Conservation (phyloP, 306 rosid genomes). For the Cicer judaicum region DNA sequence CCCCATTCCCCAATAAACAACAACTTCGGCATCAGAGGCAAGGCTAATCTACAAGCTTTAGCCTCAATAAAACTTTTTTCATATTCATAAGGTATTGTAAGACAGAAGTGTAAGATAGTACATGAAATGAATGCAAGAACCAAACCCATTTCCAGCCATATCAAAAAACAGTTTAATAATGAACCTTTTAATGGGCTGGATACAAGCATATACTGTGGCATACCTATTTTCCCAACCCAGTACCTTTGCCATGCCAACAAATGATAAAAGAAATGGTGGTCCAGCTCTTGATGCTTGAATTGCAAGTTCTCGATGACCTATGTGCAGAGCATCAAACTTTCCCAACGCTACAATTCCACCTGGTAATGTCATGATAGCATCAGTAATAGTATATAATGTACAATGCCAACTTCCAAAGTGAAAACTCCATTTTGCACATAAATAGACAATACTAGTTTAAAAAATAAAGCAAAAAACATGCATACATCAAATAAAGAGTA, state of each 20-base stretch:
- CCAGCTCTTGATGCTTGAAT: slow-evolving; percentile 95
- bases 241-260: slow-evolving; percentile 88
- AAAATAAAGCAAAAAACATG: neutral
- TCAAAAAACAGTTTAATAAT: slow-evolving; percentile 7
- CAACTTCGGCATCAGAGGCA: too few relatives aligned
- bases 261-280: slow-evolving; percentile 88
- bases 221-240: slow-evolving; percentile 97
- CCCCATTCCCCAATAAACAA: too few relatives aligned
- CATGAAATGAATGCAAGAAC: neutral
- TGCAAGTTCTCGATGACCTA: slow-evolving; percentile 96
- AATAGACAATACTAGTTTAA: slow-evolving; percentile 10
- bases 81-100: too few relatives aligned
- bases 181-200: slow-evolving; percentile 17
- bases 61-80: too few relatives aligned
- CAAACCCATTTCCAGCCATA: neutral
- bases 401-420: slow-evolving; percentile 5
- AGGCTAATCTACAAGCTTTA: too few relatives aligned
- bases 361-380: slow-evolving; percentile 44
- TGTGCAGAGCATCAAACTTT: slow-evolving; percentile 93
- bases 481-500: neutral
- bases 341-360: slow-evolving; percentile 97
- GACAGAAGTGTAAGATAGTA: too few relatives aligned
- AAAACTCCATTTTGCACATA: slow-evolving; percentile 27
- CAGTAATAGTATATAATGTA: neutral
- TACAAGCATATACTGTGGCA: slow-evolving; percentile 27